Evolutionary conservation across 2,329 filamentous ascomycete species (phyloP), one percentile per base, ranked within the genome.

Genomic region (Aschersonia sp.): DNA sequence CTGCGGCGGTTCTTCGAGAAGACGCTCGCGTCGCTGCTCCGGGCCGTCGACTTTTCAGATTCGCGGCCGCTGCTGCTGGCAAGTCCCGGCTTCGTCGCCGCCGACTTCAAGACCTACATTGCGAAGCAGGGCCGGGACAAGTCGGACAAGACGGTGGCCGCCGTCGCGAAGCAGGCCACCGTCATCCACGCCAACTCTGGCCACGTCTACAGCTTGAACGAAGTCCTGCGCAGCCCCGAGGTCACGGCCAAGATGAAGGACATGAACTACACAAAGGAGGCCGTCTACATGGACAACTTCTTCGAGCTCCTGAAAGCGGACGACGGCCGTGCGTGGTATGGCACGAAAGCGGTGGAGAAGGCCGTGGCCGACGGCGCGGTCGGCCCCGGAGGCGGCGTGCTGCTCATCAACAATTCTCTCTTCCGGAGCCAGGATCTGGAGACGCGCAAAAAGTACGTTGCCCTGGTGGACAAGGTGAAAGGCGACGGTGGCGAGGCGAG

Each of bases 311-410:
- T 98, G 50, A 81, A 89, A 46, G 78, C 79, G 50, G 89, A 97
- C 52, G 89, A 96, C 54, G 85, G 86, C 3, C 78, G 85, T 49
- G 90, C 89, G 2, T 95, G 89, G 75, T 98, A 98, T 64, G 92
- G 92, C 0, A 78, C 83, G 0, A 76, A 73, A 11, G 87, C 94
- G 47, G 88, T 95, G 2, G 81, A 87, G 59, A 78, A 77, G 51
- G 90, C 90, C 0, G 82, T 96, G 4, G 80, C 81, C 9, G 86
- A 92, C 56, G 90, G 90, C 1, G 92, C 89, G 0, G 87, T 97
- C 0, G 89, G 89, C 1, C 75, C 83, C 11, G 87, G 89, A 7
- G 89, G 89, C 1, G 89, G 88, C 10, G 78, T 88, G 3, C 65
- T 98, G 45, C 70, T 98, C 48, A 82, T 98, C 57, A 94, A 84